Conservation (phyloP, 768 basidiomycete genomes). For the Glaciozyma antarctica region DNA sequence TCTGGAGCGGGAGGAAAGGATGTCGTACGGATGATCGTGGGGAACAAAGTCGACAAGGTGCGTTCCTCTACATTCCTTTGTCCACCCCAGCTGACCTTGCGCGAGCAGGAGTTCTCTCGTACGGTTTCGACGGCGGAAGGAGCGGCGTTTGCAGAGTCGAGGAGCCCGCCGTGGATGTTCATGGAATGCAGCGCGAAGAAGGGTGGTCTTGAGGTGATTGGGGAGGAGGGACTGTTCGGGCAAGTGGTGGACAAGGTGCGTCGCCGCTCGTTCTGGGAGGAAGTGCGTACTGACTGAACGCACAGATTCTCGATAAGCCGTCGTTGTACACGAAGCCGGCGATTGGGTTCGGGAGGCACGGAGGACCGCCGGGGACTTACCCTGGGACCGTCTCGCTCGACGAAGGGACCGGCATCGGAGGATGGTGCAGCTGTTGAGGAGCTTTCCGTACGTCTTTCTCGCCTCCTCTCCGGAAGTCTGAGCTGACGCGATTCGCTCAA, state of each 20-base stretch:
- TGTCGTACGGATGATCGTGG: constrained; percentile 89
- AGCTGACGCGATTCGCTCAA: too few species aligned
- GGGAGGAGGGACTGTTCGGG: constrained; percentile 53
- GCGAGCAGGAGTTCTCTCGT: constrained; percentile 68
- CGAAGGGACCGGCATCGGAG: constrained; percentile 15
- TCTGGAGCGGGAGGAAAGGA: constrained; percentile 51
- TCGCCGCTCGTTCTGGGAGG: neutral
- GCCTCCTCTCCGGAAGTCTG: too few species aligned
- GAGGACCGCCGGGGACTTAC: constrained; percentile 8
- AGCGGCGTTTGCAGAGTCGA: constrained; percentile 55
- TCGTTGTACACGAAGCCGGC: constrained; percentile 20
- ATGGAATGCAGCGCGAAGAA: constrained; percentile 92
- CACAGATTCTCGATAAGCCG: constrained; percentile 28
- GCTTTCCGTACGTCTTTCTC: neutral
- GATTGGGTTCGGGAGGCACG: neutral
- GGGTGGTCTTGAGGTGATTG: constrained; percentile 54
- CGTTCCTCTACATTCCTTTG: neutral
- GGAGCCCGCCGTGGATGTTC: constrained; percentile 71
- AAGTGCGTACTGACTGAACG: neutral
- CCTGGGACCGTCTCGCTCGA: constrained; percentile 19
- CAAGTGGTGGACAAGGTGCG: constrained; percentile 69
- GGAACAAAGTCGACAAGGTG: constrained; percentile 81
- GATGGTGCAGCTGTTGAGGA: neutral
- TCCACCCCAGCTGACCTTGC: neutral
- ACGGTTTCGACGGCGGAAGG: constrained; percentile 75